Conservation (phyloP, 1,139 yeast species). For the Debaryomycetaceae sp. region DNA sequence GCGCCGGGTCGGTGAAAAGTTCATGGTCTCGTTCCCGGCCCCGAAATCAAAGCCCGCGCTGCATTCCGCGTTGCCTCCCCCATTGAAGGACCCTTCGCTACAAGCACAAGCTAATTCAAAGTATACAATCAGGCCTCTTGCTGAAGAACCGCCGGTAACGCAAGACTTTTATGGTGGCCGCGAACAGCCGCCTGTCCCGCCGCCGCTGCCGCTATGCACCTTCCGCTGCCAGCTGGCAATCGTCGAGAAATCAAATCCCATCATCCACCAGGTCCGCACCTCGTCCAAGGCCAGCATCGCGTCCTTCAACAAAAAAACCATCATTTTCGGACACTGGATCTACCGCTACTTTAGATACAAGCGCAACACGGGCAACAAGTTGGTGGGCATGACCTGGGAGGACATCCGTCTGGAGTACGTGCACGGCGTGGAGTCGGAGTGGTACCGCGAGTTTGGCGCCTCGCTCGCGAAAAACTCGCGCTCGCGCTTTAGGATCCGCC, state of each 20-base stretch:
- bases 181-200: too few species aligned
- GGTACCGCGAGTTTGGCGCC: conserved; percentile 26
- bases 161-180: too few species aligned
- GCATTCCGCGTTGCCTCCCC: too few species aligned
- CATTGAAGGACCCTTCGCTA: too few species aligned
- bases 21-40: too few species aligned
- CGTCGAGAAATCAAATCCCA: conserved; percentile 17
- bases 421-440: conserved; percentile 25
- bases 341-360: conserved; percentile 29
- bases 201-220: too few species aligned
- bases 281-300: conserved; percentile 21
- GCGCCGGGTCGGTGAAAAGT: too few species aligned
- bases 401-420: conserved; percentile 30
- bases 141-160: too few species aligned
- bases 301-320: conserved; percentile 18
- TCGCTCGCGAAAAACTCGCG: conserved; percentile 4
- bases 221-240: conserved; percentile 10
- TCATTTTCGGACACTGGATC: conserved; percentile 22
- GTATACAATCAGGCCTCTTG: too few species aligned
- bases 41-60: too few species aligned
- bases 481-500: conserved; percentile 12
- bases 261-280: conserved; percentile 20
- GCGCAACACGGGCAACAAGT: conserved; percentile 26
- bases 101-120: too few species aligned
- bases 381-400: conserved; percentile 37